Conservation (phyloP, 2,329 filamentous ascomycete species). For the Teratosphaeria destructans region DNA sequence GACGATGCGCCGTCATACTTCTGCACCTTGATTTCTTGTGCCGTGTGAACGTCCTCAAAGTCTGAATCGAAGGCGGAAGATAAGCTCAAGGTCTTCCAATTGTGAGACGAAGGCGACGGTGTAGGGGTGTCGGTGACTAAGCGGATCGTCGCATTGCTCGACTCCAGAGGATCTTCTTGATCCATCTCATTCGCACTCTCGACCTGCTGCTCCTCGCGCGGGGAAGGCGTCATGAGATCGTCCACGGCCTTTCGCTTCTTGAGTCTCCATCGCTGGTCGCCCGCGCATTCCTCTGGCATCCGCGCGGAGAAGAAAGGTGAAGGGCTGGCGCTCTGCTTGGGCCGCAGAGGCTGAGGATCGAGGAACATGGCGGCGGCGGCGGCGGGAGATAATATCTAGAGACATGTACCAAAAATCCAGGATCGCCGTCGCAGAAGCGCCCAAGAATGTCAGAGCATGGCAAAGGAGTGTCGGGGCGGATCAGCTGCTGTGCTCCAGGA, state of each 20-base stretch:
- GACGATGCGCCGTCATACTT: conserved; percentile 6
- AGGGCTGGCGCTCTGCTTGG: conserved; percentile 1
- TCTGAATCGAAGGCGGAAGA: neutral
- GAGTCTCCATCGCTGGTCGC: conserved; percentile 11
- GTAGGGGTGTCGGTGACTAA: conserved; percentile 21
- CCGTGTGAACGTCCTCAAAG: conserved; percentile 2
- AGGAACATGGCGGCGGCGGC: conserved; percentile 19
- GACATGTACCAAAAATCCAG: neutral
- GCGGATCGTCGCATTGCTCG: conserved; percentile 21
- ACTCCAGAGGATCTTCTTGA: neutral
- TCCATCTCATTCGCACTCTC: neutral
- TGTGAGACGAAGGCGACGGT: conserved; percentile 4
- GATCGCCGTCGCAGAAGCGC: conserved; percentile 6
- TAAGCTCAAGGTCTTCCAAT: neutral
- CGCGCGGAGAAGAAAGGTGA: conserved; percentile 16
- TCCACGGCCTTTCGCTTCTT: conserved; percentile 15
- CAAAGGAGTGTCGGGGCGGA: conserved; percentile 4
- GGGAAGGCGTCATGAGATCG: conserved; percentile 18
- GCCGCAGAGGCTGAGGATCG: conserved; percentile 18
- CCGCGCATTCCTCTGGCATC: conserved; percentile 10
- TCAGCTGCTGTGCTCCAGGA: conserved; percentile 2
- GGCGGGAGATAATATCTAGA: neutral
- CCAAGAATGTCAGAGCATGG: conserved; percentile 11
- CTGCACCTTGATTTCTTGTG: conserved; percentile 3
- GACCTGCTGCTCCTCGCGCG: conserved; percentile 11